A percentile compares a stretch with the other conserved stretches of the same genome.
These are phyloP conservation scores for Ganoderma meredithae DNA, from an alignment of 1,284 basidiomycete species.

Conservation along the genomic window DNA sequence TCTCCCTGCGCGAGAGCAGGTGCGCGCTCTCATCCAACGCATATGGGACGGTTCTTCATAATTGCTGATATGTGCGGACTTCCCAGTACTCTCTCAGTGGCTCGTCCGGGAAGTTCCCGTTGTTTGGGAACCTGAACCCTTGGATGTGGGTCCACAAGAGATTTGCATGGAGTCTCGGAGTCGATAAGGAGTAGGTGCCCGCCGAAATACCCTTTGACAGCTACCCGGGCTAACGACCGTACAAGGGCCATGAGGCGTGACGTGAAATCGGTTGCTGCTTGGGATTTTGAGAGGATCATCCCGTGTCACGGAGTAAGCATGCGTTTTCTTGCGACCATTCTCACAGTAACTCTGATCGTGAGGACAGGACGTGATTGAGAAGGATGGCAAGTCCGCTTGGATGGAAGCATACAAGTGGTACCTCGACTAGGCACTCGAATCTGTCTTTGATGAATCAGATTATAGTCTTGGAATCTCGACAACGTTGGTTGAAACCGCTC, in stretches of 20 bases:
- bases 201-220: conserved; percentile 8
- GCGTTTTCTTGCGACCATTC: conserved; percentile 2
- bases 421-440: conserved; percentile 34
- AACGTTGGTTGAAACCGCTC: background rate
- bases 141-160: conserved; percentile 65
- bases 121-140: conserved; percentile 62
- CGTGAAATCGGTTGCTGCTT: conserved; percentile 73
- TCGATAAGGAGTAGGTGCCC: conserved; percentile 66
- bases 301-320: conserved; percentile 88
- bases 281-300: conserved; percentile 92
- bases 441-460: background rate
- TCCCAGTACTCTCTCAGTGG: conserved; percentile 60
- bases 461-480: background rate
- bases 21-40: conserved; percentile 42
- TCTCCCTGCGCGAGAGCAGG: conserved; percentile 88
- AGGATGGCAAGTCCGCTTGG: conserved; percentile 78
- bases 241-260: conserved; percentile 77
- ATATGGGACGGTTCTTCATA: conserved; percentile 6
- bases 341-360: conserved; percentile 10
- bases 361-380: conserved; percentile 78
- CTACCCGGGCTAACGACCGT: background rate
- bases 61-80: background rate
- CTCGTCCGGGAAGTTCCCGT: conserved; percentile 53
- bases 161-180: conserved; percentile 57
- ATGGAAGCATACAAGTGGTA: conserved; percentile 48